Base-by-base conservation (phyloP, 176 grass and related monocot genomes). In the Elaeis guineensis region DNA sequence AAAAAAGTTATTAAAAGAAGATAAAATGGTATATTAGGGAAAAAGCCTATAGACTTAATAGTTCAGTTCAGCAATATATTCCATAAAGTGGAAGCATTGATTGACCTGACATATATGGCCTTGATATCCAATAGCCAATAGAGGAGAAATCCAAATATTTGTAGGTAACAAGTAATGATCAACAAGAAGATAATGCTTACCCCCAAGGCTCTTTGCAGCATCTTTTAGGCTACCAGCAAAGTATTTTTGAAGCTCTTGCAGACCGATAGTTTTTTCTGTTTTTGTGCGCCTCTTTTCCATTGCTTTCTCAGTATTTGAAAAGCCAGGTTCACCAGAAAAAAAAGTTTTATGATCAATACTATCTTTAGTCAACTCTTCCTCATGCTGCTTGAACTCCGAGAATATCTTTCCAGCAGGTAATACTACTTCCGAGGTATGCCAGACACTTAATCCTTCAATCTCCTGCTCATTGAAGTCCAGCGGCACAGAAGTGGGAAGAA, bases 201-300 rank as follows among this genome's bases (percentile, higher is more conserved):
- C 94, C 92, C 88, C 94, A 73, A 98, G 80, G 67, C 82, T 92
- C 63, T 81, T 98, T 63, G 94, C 85, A 76, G 94, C 94, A 83
- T 89, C 88, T 80, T 98, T 98, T 70, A 98, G 76, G 63, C 94
- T 98, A 21, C 94, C 94, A 32, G 94, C 88, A 52, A 98, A 98
- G 71, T 98, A 85, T 49, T 98, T 98, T 51, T 65, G 65, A 26
- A 98, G 77, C 48, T 93, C 94, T 80, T 89, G 64, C 55, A 98
- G 65, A 69, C 81, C 79, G 22, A 98, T 63, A 29, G 53, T 92
- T 70, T 81, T 98, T 62, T 98, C 94, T 22, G 78, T 77, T 57
- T 93, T 98, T 25, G 84, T 77, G 25, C 79, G 78, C 19, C 83
- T 69, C 79, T 81, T 98, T 58, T 98, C 94, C 23, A 57, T 61